Evolutionary conservation across 2,329 filamentous ascomycete genomes (phyloP).

Genomic region (Hymenoscyphus infarciens): DNA sequence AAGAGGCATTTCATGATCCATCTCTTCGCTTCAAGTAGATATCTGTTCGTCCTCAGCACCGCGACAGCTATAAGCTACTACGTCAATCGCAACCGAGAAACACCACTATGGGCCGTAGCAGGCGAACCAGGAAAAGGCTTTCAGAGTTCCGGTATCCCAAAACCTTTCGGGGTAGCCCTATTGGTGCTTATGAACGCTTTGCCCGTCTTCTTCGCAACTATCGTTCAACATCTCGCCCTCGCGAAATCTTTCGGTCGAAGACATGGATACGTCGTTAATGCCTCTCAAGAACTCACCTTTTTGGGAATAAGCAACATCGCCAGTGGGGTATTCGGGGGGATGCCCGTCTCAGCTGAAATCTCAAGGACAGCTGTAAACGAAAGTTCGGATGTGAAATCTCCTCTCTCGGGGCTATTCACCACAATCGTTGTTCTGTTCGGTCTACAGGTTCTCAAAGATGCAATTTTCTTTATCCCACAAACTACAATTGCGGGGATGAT

Average conservation of each 20-base stretch:
- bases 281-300: slow-evolving; percentile 63
- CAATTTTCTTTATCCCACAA: slow-evolving; percentile 66
- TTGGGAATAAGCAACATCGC: slow-evolving; percentile 60
- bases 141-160: slow-evolving; percentile 45
- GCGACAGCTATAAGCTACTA: slow-evolving; percentile 62
- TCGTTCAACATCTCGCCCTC: slow-evolving; percentile 60
- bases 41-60: slow-evolving; percentile 56
- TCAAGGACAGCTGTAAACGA: slow-evolving; percentile 66
- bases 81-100: slow-evolving; percentile 48
- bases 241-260: slow-evolving; percentile 59
- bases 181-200: slow-evolving; percentile 53
- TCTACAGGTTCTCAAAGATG: slow-evolving; percentile 57
- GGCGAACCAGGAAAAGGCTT: slow-evolving; percentile 56
- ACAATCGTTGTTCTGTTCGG: slow-evolving; percentile 58
- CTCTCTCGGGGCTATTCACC: slow-evolving; percentile 57
- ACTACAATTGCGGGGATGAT: slow-evolving; percentile 63
- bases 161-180: slow-evolving; percentile 12
- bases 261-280: slow-evolving; percentile 60
- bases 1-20: slow-evolving; percentile 55
- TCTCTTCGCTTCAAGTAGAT: slow-evolving; percentile 56
- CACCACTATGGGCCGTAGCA: slow-evolving; percentile 53
- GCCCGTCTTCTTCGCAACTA: slow-evolving; percentile 36
- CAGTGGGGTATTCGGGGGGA: slow-evolving; percentile 62
- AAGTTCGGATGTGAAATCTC: slow-evolving; percentile 58
- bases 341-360: slow-evolving; percentile 64